phyloP scores from a whole-genome alignment of 208 protist species.

The Trypanosoma boissoni region DNA sequence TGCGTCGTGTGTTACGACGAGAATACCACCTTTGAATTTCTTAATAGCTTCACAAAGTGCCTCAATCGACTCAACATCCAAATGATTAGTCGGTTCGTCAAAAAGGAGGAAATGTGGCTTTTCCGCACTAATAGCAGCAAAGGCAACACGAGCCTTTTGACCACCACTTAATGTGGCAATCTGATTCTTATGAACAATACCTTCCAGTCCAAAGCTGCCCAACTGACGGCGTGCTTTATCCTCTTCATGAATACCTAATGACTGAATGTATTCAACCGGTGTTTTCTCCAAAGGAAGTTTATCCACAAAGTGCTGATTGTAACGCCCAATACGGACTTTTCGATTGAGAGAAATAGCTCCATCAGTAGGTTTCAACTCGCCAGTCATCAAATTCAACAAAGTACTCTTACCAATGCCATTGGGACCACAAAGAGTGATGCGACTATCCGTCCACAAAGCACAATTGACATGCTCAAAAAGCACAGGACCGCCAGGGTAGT shows the following conservation, averaged over 20 bases:
- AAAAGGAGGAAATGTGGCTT: conserved; percentile 93
- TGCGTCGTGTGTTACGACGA: conserved; percentile 91
- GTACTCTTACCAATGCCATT: conserved; percentile 95
- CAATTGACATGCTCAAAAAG: conserved; percentile 80
- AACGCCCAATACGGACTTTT: conserved; percentile 82
- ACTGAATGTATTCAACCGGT: conserved; percentile 85
- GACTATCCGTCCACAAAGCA: conserved; percentile 84
- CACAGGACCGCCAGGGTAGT: conserved; percentile 71
- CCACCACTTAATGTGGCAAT: conserved; percentile 93
- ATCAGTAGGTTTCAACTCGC: conserved; percentile 66
- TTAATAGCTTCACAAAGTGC: conserved; percentile 83
- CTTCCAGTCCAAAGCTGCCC: conserved; percentile 87
- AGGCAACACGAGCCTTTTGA: conserved; percentile 93
- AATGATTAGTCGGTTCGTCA: conserved; percentile 95
- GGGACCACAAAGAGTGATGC: conserved; percentile 87
- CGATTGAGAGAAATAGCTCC: conserved; percentile 76
- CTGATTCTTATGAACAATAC: conserved; percentile 83
- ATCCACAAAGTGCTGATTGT: conserved; percentile 94
- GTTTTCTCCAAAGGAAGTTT: conserved; percentile 90
- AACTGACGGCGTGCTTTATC: conserved; percentile 81
- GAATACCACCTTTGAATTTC: conserved; percentile 81
- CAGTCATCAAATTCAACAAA: conserved; percentile 89
- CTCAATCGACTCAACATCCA: conserved; percentile 92
- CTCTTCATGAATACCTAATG: conserved; percentile 60
- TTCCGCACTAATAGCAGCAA: conserved; percentile 90